phyloP scores from a whole-genome alignment of 768 basidiomycete genomes.

The Trametes meyenii region DNA sequence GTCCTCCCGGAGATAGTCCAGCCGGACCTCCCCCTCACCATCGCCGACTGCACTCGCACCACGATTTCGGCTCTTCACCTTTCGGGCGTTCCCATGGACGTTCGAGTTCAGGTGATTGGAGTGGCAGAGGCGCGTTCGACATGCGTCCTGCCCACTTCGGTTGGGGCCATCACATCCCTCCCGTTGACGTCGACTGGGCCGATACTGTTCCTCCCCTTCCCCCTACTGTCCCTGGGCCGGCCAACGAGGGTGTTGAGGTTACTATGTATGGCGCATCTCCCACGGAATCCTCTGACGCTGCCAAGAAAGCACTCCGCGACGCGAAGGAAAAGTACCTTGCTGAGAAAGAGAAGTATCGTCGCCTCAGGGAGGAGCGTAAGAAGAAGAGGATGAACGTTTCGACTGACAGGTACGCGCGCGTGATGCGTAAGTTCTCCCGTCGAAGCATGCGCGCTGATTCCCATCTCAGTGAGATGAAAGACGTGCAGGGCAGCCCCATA shows the following conservation, averaged over 20 bases:
- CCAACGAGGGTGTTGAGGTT: conserved; percentile 19
- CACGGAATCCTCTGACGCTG: conserved; percentile 21
- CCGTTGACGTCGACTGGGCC: conserved; percentile 9
- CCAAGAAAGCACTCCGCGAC: conserved; percentile 49
- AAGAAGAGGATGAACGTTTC: conserved; percentile 25
- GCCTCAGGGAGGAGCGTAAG: conserved; percentile 51
- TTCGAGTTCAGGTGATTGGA: conserved; percentile 4
- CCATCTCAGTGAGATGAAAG: conserved; percentile 12
- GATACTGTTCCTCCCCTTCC: conserved; percentile 12
- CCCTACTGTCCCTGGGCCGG: conserved; percentile 21
- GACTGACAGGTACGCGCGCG: conserved; percentile 25
- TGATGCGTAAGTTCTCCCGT: conserved; percentile 3
- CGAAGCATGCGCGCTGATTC: conserved; percentile 16
- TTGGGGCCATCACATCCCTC: conserved; percentile 8
- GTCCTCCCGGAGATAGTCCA: not conserved
- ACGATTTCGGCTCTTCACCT: conserved; percentile 10
- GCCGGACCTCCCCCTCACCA: conserved; percentile 8
- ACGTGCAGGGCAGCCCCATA: conserved; percentile 16
- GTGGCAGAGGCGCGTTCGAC: not conserved
- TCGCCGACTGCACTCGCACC: not conserved
- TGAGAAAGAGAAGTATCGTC: conserved; percentile 70
- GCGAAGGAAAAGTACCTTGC: conserved; percentile 70
- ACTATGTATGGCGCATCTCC: conserved; percentile 24
- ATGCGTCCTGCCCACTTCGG: not conserved
- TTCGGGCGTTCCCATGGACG: conserved; percentile 1